Evolutionary conservation across 148 eudicot genomes (phyloP).

Genomic region (Rhododendron ferrugineum): DNA sequence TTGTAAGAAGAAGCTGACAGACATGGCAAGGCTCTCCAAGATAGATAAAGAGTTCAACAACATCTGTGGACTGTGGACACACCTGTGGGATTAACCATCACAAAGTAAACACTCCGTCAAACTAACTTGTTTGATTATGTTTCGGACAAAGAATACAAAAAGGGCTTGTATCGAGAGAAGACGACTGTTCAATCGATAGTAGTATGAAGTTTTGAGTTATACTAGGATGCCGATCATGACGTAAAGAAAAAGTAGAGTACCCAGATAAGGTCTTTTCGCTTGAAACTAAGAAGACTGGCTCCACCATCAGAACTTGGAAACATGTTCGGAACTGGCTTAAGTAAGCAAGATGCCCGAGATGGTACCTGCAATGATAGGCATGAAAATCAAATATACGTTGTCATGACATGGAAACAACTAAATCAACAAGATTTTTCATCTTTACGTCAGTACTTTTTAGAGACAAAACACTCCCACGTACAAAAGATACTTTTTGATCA

Average conservation of each 20-base stretch:
- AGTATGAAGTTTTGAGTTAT: constrained; percentile 1
- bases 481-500: neutral
- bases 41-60: constrained; percentile 85
- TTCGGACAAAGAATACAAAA: neutral
- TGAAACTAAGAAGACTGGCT: constrained; percentile 74
- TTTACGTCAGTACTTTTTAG: neutral
- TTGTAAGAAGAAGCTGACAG: constrained; percentile 92
- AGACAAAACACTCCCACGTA: neutral
- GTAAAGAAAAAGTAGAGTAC: constrained; percentile 32
- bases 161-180: neutral
- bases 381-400: constrained; percentile 14
- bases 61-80: constrained; percentile 87
- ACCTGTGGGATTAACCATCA: constrained; percentile 45
- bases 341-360: constrained; percentile 76
- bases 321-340: constrained; percentile 88
- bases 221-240: constrained; percentile 7
- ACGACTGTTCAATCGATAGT: neutral
- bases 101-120: constrained; percentile 8
- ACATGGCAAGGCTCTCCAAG: constrained; percentile 98
- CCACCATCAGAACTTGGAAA: constrained; percentile 53
- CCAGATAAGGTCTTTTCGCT: constrained; percentile 87
- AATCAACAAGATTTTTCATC: neutral
- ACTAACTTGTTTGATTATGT: neutral
- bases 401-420: neutral
- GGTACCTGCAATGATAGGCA: constrained; percentile 55